Evolutionary conservation across 1,284 basidiomycete genomes (phyloP).

Genomic region (Tilletia caries): DNA sequence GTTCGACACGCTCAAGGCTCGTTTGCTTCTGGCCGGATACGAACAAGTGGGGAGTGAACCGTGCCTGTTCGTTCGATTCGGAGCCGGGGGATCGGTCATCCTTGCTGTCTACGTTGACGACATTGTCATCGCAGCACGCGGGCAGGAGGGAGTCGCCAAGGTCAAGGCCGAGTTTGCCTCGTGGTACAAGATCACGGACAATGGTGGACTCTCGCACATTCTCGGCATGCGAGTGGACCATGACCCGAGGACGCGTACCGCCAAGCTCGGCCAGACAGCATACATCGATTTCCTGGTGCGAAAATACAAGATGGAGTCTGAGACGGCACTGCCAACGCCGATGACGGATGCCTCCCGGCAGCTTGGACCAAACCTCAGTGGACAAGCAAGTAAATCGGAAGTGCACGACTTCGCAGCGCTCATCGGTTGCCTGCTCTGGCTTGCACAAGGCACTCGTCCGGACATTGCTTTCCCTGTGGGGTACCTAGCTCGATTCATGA

Average conservation of each 20-base stretch:
- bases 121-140: background rate
- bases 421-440: background rate
- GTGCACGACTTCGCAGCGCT: background rate
- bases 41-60: background rate
- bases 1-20: background rate
- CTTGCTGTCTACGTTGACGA: background rate
- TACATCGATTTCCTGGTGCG: background rate
- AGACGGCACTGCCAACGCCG: background rate
- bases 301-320: background rate
- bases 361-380: background rate
- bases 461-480: background rate
- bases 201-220: background rate
- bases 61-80: background rate
- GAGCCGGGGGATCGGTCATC: background rate
- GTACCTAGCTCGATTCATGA: background rate
- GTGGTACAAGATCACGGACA: slow-evolving; percentile 4
- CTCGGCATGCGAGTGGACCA: background rate
- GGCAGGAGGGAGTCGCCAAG: background rate
- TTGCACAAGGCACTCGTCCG: background rate
- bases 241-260: background rate
- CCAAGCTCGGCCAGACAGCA: background rate
- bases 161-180: background rate
- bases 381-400: background rate
- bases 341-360: background rate
- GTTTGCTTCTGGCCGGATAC: background rate